Evolutionary conservation across 371 early-diverging fungal species (phyloP), one percentile per base, ranked within the genome.

Genomic region (Paraphysoderma sedebokerense): DNA sequence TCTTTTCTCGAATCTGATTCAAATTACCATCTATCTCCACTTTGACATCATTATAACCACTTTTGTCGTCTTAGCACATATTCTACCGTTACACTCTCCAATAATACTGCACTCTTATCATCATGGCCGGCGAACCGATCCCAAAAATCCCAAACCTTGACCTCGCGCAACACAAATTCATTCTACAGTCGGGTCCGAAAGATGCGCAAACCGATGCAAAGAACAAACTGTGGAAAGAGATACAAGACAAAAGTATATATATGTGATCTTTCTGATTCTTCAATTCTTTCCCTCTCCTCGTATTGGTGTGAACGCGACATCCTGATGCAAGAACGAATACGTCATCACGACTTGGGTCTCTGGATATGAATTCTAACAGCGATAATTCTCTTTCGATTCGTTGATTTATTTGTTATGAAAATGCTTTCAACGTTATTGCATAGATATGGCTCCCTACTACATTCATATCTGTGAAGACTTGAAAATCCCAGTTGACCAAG

Each of bases 141-240:
- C 68, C 79, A 22, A 67, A 77, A 66, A 81, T 86, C 55, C 90
- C 90, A 53, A 75, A 84, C 64, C 72, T 85, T 35, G 69, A 74
- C 41, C 67, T 73, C 40, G 67, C 82, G 57, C 81, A 85, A 52
- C 67, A 76, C 49, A 69, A 74, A 22, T 86, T 86, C 62, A 62
- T 84, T 38, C 60, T 81, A 39, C 67, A 60, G 48, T 68, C 73
- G 49, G 79, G 78, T n/a, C 81, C 80, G 19, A 60, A 59, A 23
- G 68, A 71, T 33, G 55, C 60, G 33, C 62, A 65, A 38, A 79
- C 74, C 15, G 71, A 73, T 38, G 75, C 82, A 37, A 74, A 72
- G 55, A 58, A 56, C 23, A 60, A 68, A 38, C 65, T 85, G 5
- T 50, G 83, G 39, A 62, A 63, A 34, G 72, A 59, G 19, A 77